Evolutionary conservation across 176 grass and related monocot species (phyloP).

Genomic region (Poa annua): DNA sequence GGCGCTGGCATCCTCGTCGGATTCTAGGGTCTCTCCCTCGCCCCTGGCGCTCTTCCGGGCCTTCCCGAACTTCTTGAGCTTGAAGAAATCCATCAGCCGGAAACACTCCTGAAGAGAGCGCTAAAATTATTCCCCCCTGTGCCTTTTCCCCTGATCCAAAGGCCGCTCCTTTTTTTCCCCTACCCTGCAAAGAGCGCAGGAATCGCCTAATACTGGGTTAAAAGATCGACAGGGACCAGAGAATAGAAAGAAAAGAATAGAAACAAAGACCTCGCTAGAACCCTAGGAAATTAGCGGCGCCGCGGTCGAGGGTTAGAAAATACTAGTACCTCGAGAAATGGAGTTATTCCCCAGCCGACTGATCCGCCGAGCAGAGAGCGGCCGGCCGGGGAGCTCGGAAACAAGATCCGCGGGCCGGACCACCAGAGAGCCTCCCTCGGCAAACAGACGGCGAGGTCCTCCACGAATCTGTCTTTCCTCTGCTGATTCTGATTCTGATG

Average conservation of each 20-base stretch:
- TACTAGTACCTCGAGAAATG: conserved; percentile 15
- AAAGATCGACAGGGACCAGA: not conserved
- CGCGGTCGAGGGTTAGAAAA: not conserved
- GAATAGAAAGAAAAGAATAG: not conserved
- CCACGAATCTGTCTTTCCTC: too few species aligned
- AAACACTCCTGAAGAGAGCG: not conserved
- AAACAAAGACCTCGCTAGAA: not conserved
- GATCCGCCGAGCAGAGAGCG: not conserved
- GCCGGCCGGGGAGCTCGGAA: not conserved
- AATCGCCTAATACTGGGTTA: not conserved
- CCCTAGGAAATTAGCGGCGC: conserved; percentile 3
- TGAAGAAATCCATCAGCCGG: conserved; percentile 87
- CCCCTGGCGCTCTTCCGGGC: conserved; percentile 40
- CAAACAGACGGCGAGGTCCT: conserved; percentile 11
- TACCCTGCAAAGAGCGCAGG: conserved; percentile 39
- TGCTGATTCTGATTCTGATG: conserved; percentile 6
- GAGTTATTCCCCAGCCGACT: not conserved
- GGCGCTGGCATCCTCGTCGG: conserved; percentile 1
- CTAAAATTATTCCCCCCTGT: not conserved
- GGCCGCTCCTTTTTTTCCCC: conserved; percentile 14
- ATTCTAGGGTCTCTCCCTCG: conserved; percentile 29
- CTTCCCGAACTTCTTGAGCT: conserved; percentile 65
- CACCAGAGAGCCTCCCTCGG: not conserved
- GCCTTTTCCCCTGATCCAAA: conserved; percentile 23
- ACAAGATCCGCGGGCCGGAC: conserved; percentile 24